A percentile compares a stretch with the other conserved stretches of the same genome.
phyloP scores from a whole-genome alignment of 495 filamentous ascomycete genomes.

The Penicillium macrosclerotiorum region DNA sequence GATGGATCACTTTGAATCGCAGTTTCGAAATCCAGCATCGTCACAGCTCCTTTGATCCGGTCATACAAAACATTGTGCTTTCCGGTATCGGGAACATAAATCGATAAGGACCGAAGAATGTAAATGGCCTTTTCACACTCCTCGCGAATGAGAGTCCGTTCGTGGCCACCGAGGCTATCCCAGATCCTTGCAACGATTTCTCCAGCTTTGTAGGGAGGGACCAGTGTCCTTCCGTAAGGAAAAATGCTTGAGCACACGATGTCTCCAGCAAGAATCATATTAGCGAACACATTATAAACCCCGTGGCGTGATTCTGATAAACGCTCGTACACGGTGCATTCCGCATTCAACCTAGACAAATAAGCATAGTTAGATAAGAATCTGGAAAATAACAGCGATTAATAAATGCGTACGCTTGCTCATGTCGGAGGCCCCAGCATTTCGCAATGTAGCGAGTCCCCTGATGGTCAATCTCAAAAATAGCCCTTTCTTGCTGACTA shows the following conservation, averaged over 20 bases:
- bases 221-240: conserved; percentile 1
- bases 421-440: no score
- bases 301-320: neutral
- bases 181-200: neutral
- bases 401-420: no score
- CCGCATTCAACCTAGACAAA: neutral
- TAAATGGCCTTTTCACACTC: conserved; percentile 1
- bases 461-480: neutral
- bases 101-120: neutral
- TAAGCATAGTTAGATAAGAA: neutral
- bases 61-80: conserved; percentile 1
- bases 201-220: neutral
- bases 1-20: neutral
- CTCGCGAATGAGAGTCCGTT: neutral
- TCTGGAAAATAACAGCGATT: neutral
- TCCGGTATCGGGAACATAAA: neutral
- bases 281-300: neutral
- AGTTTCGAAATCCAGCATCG: conserved; percentile 2
- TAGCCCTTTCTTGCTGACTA: neutral
- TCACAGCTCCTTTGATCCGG: neutral
- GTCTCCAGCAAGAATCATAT: neutral
- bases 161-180: neutral
- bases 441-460: neutral
- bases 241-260: conserved; percentile 1
- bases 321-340: neutral